These are phyloP conservation scores for Phaeosphaeria sp. DNA, from an alignment of 2,329 filamentous ascomycete genomes.

Conservation along the genomic window DNA sequence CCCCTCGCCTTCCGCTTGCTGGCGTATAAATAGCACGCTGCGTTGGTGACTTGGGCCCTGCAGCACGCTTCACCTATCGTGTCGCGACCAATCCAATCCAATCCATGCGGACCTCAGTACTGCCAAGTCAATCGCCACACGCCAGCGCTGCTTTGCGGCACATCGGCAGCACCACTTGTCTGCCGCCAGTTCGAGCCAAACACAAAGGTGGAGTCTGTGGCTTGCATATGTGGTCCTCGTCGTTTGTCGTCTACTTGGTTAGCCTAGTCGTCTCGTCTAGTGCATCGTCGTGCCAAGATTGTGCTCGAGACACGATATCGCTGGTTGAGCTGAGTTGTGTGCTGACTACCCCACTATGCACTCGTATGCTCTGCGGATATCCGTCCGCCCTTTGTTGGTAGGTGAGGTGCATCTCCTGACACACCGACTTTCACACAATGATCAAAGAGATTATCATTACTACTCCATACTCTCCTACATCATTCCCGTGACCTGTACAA, in stretches of 20 bases:
- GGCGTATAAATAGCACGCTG: neutral
- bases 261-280: neutral
- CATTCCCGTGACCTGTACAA: neutral
- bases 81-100: neutral
- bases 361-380: neutral
- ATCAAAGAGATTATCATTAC: slow-evolving; percentile 5
- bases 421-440: neutral
- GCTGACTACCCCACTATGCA: neutral
- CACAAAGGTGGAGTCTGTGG: neutral
- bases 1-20: neutral
- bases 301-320: neutral
- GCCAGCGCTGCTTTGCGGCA: neutral
- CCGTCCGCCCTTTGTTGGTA: neutral
- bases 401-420: neutral
- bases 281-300: neutral
- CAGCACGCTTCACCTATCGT: neutral
- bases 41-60: neutral
- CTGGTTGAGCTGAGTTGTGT: neutral
- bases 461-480: neutral
- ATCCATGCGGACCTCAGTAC: neutral
- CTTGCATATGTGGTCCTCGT: neutral
- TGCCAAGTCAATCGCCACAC: neutral
- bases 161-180: neutral
- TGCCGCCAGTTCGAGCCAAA: neutral
- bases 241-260: neutral